Conservation (phyloP, 2,329 filamentous ascomycete species). For the Curvularia spicifera region DNA sequence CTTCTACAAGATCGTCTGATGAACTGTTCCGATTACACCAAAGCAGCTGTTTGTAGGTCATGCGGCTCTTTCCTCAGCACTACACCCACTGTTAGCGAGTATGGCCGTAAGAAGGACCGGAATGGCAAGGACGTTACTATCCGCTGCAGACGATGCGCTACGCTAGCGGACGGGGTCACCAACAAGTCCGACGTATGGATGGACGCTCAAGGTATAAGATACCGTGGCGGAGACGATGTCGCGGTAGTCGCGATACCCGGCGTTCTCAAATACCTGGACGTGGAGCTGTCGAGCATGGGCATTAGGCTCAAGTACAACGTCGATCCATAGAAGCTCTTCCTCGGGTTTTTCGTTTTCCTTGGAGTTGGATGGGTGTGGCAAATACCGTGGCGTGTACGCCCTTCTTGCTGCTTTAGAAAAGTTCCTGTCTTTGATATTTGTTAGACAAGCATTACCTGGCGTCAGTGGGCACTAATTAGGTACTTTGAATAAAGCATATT, state of each 20-base stretch:
- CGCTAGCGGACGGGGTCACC: conserved; percentile 52
- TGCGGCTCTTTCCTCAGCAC: conserved; percentile 93
- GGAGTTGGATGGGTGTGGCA: not conserved
- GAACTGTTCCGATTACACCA: conserved; percentile 94
- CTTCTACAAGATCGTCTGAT: conserved; percentile 92
- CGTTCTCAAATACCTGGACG: conserved; percentile 90
- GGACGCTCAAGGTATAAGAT: conserved; percentile 83
- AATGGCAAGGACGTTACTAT: conserved; percentile 71
- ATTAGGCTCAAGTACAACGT: conserved; percentile 93
- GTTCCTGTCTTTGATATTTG: too few species aligned
- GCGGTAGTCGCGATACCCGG: conserved; percentile 91
- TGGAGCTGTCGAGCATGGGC: conserved; percentile 95
- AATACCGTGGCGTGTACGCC: not conserved
- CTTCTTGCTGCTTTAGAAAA: too few species aligned
- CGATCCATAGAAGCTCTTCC: conserved; percentile 47
- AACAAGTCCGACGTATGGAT: conserved; percentile 82
- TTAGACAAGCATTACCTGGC: too few species aligned
- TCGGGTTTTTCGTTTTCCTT: not conserved
- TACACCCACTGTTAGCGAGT: conserved; percentile 71
- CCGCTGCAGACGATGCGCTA: conserved; percentile 80
- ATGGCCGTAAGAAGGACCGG: conserved; percentile 66
- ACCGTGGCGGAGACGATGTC: conserved; percentile 87
- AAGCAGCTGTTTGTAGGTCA: conserved; percentile 84
- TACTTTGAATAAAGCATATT: too few species aligned
- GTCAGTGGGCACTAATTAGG: too few species aligned